These are phyloP conservation scores for Chaetomium globosum DNA, from an alignment of 2,329 filamentous ascomycete species.

Conservation along the genomic window DNA sequence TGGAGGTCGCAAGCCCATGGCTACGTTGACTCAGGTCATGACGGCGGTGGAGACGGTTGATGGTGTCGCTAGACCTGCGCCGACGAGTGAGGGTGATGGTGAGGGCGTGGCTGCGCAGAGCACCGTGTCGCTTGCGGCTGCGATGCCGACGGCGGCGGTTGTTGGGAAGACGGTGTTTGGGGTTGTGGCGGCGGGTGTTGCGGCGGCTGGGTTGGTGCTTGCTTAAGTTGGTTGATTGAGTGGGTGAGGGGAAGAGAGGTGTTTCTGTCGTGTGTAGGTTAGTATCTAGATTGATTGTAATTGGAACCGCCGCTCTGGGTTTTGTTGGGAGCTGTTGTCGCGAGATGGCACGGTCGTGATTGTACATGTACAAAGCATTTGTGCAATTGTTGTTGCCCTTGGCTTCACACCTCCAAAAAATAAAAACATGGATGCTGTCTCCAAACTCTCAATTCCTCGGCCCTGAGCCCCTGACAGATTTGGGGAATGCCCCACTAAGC, in stretches of 20 bases:
- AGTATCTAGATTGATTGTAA: neutral
- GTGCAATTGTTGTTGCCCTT: neutral
- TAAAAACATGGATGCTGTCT: neutral
- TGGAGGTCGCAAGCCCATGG: no score
- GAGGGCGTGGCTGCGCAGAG: neutral
- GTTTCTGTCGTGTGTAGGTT: neutral
- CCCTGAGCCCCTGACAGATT: neutral
- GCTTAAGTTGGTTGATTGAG: slow-evolving; percentile 5
- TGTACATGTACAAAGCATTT: neutral
- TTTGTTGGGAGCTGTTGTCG: neutral
- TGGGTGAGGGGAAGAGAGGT: neutral
- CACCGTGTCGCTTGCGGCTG: neutral
- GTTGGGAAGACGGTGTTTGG: slow-evolving; percentile 30
- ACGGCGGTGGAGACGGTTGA: slow-evolving; percentile 4
- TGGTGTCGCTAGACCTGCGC: neutral
- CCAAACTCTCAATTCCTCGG: neutral
- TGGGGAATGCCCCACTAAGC: neutral
- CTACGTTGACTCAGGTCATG: slow-evolving; percentile 44
- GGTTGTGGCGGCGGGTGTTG: slow-evolving; percentile 22
- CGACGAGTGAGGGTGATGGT: neutral
- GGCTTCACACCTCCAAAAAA: neutral
- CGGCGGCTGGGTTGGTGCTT: slow-evolving; percentile 22
- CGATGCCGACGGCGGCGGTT: slow-evolving; percentile 32
- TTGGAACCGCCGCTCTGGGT: neutral
- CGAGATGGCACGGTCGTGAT: neutral